Conservation (phyloP, 192 early-diverging fungal species). For the Cetraspora pellucida region DNA sequence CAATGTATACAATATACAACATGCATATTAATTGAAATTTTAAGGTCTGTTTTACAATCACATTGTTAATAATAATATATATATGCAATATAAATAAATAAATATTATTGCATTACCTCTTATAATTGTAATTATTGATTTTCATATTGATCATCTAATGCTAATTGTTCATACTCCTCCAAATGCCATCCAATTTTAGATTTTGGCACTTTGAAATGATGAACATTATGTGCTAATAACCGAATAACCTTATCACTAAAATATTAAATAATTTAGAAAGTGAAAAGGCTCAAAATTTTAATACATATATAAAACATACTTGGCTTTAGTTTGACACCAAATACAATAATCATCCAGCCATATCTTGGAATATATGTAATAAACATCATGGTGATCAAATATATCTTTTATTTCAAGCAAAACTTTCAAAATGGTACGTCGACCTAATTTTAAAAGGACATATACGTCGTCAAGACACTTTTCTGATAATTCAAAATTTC, state of each 20-base stretch:
- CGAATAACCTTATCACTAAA: conserved; percentile 65
- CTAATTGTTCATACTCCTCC: conserved; percentile 76
- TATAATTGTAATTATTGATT: background rate
- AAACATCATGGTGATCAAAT: conserved; percentile 84
- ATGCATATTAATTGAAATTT: too few species aligned
- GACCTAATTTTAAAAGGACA: conserved; percentile 81
- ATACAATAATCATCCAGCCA: conserved; percentile 95
- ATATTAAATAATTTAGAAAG: background rate
- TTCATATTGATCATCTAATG: conserved; percentile 42
- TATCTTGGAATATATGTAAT: conserved; percentile 86
- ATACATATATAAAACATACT: conserved; percentile 43
- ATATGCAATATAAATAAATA: too few species aligned
- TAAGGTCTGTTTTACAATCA: too few species aligned
- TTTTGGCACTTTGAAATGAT: conserved; percentile 70
- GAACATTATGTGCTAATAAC: conserved; percentile 80
- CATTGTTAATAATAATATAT: too few species aligned
- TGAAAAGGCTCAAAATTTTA: conserved; percentile 16
- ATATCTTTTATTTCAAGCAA: conserved; percentile 78
- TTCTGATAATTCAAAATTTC: conserved; percentile 74
- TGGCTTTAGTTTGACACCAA: conserved; percentile 81
- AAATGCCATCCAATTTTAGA: conserved; percentile 75
- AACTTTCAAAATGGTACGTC: conserved; percentile 74
- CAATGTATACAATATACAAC: too few species aligned
- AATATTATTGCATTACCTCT: too few species aligned
- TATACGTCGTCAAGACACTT: conserved; percentile 82